Conservation (phyloP, 2,329 filamentous ascomycete species). For the Aureobasidium sp. region DNA sequence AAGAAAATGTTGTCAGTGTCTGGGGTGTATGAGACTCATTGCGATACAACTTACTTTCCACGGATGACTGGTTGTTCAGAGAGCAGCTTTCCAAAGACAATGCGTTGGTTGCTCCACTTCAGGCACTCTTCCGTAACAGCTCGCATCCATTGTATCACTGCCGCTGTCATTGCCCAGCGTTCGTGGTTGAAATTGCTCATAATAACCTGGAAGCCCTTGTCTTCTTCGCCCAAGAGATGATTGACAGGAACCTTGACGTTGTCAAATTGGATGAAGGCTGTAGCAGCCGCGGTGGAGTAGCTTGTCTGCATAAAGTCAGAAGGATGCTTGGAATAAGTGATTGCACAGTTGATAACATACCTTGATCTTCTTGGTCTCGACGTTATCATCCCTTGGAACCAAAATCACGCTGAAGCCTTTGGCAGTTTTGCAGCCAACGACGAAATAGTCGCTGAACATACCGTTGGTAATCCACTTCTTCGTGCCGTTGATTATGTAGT, state of each 20-base stretch:
- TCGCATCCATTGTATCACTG: constrained; percentile 57
- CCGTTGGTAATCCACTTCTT: constrained; percentile 89
- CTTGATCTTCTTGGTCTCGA: constrained; percentile 71
- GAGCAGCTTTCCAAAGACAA: constrained; percentile 75
- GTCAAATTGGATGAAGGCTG: constrained; percentile 73
- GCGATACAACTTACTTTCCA: constrained; percentile 51
- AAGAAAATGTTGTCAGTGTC: constrained; percentile 30
- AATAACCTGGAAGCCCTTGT: constrained; percentile 80
- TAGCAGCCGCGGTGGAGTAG: constrained; percentile 73
- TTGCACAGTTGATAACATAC: background rate
- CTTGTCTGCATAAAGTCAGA: constrained; percentile 43
- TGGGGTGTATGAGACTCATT: background rate
- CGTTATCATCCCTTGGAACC: constrained; percentile 64
- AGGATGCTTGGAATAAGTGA: background rate
- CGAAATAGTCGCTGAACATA: constrained; percentile 75
- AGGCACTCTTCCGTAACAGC: constrained; percentile 74
- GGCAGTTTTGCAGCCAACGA: constrained; percentile 69
- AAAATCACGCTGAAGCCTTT: constrained; percentile 74
- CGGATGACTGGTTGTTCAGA: constrained; percentile 76
- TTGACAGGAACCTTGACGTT: constrained; percentile 78
- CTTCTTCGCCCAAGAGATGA: constrained; percentile 72
- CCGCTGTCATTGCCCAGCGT: constrained; percentile 39
- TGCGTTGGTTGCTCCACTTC: constrained; percentile 81
- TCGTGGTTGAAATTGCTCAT: constrained; percentile 80
- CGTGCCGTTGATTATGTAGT: constrained; percentile 63